Conservation (phyloP, 805 yeast genomes). For the Myxozyma neglecta region DNA sequence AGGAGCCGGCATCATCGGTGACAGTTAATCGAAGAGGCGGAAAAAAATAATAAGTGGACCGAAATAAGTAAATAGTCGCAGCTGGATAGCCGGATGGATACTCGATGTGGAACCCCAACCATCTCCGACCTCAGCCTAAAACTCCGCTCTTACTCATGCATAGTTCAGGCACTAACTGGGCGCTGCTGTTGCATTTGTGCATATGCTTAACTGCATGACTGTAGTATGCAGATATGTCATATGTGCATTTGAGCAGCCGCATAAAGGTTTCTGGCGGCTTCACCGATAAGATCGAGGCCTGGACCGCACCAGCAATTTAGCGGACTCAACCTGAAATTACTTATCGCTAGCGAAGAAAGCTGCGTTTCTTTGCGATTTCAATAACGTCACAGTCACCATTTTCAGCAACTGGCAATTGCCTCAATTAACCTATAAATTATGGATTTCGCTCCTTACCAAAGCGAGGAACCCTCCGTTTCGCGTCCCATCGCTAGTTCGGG, state of each 20-base stretch:
- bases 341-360: neutral
- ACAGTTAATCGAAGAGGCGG: neutral
- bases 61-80: neutral
- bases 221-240: neutral
- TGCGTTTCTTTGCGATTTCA: neutral
- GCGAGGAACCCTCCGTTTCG: constrained; percentile 29
- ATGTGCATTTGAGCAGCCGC: neutral
- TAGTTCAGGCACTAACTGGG: neutral
- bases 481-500: constrained; percentile 13
- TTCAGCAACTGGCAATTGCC: neutral
- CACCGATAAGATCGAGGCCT: constrained; percentile 6
- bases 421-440: neutral
- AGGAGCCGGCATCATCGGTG: constrained; percentile 41
- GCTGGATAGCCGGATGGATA: constrained; percentile 1
- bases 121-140: neutral
- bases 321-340: neutral
- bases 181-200: neutral
- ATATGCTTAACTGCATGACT: neutral
- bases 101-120: neutral
- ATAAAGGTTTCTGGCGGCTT: neutral
- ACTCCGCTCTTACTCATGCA: neutral
- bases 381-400: neutral
- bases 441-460: constrained; percentile 33
- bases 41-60: neutral
- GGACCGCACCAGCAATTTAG: constrained; percentile 6